These are phyloP conservation scores for Solanum corneliomulleri DNA, from an alignment of 257 asterid genomes.

Conservation along the genomic window DNA sequence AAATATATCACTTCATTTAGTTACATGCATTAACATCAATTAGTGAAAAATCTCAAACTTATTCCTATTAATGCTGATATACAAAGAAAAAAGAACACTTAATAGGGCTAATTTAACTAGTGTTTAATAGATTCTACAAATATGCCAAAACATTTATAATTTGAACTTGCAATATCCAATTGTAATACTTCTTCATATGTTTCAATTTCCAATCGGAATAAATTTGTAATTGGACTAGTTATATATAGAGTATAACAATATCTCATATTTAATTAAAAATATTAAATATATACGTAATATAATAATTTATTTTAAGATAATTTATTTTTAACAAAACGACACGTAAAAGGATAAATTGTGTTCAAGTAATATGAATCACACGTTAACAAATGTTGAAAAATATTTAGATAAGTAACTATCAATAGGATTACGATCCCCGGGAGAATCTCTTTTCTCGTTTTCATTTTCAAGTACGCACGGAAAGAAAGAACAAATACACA, in stretches of 20 bases:
- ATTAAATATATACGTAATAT: too few relatives aligned
- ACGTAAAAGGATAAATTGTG: too few relatives aligned
- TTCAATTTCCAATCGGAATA: too few relatives aligned
- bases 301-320: too few relatives aligned
- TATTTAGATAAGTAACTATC: background rate
- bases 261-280: fast-evolving
- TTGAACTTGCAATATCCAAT: background rate
- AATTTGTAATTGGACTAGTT: too few relatives aligned
- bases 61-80: background rate
- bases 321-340: fast-evolving
- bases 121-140: background rate
- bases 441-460: background rate
- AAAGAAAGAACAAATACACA: background rate
- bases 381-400: too few relatives aligned
- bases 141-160: background rate
- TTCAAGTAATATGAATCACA: too few relatives aligned
- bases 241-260: too few relatives aligned
- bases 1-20: background rate
- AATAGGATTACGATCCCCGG: constrained; percentile 1
- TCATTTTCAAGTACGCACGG: constrained; percentile 16
- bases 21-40: background rate
- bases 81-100: background rate
- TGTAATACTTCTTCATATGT: background rate
- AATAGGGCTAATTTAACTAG: background rate
- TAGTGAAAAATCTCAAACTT: background rate